Base-by-base conservation (phyloP, 108 stramenopile species). In the Poteriospumella lacustris region DNA sequence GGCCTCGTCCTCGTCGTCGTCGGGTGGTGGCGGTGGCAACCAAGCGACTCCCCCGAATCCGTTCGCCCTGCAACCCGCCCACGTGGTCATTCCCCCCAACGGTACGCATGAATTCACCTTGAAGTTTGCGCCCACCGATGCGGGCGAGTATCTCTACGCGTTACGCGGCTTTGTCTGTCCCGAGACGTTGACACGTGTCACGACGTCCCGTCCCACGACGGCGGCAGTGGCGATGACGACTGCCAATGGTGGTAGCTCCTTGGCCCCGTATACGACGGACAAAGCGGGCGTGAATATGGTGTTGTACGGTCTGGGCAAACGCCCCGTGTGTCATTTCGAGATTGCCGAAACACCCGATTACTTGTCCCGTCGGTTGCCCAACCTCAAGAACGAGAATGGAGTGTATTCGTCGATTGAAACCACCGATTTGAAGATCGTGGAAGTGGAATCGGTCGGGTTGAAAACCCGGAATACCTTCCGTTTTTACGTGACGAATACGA, bases 311-410 rank as follows among this genome's bases (percentile, higher is more conserved):
- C 64, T 76, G 26, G 81, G 83, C n/a, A 47, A 42, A 24, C 60
- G 89, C 33, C 89, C 89, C 0, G 78, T 87, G n/a, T 84, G 81
- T 29, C 88, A 88, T 72, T 79, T 88, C 47, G 87, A 87, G 2
- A 84, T 88, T 2, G 44, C 77, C 26, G 80, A 81, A 58, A 76
- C 82, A 1, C 69, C 80, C 1, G 86, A 87, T 73, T 88, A 88
- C 62, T 68, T 89, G 12, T 43, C 58, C 68, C 42, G 85, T n/a
- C 47, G 87, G 2, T 36, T 38, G 44, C 44, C 42, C 31, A 42
- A 83, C 62, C 77, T 87, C 33, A 39, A 80, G 43, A 87, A 87
- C 70, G 86, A 87, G 70, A 68, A 68, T 12, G 86, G 86, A 29
- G 72, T 72, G 59, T 36, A 42, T 19, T 82, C 75, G 42, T 78